These are phyloP conservation scores for Penicillium expansum DNA, from an alignment of 2,329 filamentous ascomycete genomes.

Conservation along the genomic window DNA sequence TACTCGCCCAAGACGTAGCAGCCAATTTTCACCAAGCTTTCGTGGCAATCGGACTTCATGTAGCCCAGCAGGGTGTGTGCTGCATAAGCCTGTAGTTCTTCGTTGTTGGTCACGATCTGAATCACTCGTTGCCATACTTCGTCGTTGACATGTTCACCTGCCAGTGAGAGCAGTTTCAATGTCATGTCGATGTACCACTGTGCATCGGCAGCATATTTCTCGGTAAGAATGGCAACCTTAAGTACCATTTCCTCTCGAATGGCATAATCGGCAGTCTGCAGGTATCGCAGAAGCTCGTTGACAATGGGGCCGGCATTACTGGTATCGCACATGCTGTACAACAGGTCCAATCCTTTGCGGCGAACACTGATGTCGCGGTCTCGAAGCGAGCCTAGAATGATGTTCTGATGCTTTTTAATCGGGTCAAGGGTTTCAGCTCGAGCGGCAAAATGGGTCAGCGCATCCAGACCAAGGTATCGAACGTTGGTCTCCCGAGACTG, in stretches of 20 bases:
- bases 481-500: slow-evolving; percentile 97
- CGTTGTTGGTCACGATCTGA: slow-evolving; percentile 98
- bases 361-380: slow-evolving; percentile 97
- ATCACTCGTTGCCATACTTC: slow-evolving; percentile 99
- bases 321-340: slow-evolving; percentile 99
- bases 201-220: slow-evolving; percentile 97
- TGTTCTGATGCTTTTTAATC: slow-evolving; percentile 96
- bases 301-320: slow-evolving; percentile 94
- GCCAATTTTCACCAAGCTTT: slow-evolving; percentile 96
- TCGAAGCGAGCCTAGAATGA: slow-evolving; percentile 90
- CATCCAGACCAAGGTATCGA: slow-evolving; percentile 89
- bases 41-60: slow-evolving; percentile 89
- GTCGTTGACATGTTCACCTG: slow-evolving; percentile 96
- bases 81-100: slow-evolving; percentile 94
- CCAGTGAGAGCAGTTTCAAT: slow-evolving; percentile 88
- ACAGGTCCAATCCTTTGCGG: slow-evolving; percentile 87
- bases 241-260: slow-evolving; percentile 99
- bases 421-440: slow-evolving; percentile 91
- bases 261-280: slow-evolving; percentile 95
- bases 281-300: slow-evolving; percentile 85
- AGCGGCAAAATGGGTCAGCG: slow-evolving; percentile 96
- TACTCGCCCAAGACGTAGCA: slow-evolving; percentile 96
- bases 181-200: slow-evolving; percentile 99
- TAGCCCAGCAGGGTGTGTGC: slow-evolving; percentile 91
- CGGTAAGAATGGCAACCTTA: slow-evolving; percentile 96